Percentiles rank a stretch among this genome's conserved stretches.
Evolutionary conservation across 1,139 yeast genomes (phyloP).

Genomic region (Yamadazyma buinensis): DNA sequence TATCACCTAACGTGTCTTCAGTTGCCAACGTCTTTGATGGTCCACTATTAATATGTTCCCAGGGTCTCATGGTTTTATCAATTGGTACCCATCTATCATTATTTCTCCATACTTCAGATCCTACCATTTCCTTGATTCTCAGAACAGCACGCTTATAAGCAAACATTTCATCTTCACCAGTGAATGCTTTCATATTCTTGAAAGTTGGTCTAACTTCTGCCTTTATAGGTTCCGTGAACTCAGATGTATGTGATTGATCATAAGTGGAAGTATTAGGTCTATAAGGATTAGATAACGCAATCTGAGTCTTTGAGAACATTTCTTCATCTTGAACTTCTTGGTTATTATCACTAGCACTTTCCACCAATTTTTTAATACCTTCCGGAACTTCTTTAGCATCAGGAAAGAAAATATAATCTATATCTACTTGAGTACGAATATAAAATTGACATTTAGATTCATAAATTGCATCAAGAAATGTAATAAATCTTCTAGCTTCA

Average conservation of each 20-base stretch:
- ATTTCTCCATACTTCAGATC: conserved; percentile 50
- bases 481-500: conserved; percentile 66
- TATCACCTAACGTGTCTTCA: not conserved
- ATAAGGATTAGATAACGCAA: conserved; percentile 60
- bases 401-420: conserved; percentile 60
- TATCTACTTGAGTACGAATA: conserved; percentile 45
- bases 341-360: conserved; percentile 19
- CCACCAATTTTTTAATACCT: conserved; percentile 13
- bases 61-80: conserved; percentile 51
- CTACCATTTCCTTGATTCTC: conserved; percentile 65
- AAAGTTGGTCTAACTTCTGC: conserved; percentile 27
- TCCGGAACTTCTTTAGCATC: conserved; percentile 26
- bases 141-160: conserved; percentile 72
- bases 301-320: conserved; percentile 62
- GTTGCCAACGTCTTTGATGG: not conserved
- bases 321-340: conserved; percentile 60
- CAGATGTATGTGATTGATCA: conserved; percentile 39
- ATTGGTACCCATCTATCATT: conserved; percentile 53
- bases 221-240: conserved; percentile 35
- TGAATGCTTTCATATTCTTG: conserved; percentile 53
- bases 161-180: conserved; percentile 76
- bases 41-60: conserved; percentile 39
- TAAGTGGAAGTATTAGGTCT: conserved; percentile 67
- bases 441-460: conserved; percentile 62
- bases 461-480: conserved; percentile 63